These are phyloP conservation scores for Citrus inodora DNA, from an alignment of 345 rosid species.

Conservation along the genomic window DNA sequence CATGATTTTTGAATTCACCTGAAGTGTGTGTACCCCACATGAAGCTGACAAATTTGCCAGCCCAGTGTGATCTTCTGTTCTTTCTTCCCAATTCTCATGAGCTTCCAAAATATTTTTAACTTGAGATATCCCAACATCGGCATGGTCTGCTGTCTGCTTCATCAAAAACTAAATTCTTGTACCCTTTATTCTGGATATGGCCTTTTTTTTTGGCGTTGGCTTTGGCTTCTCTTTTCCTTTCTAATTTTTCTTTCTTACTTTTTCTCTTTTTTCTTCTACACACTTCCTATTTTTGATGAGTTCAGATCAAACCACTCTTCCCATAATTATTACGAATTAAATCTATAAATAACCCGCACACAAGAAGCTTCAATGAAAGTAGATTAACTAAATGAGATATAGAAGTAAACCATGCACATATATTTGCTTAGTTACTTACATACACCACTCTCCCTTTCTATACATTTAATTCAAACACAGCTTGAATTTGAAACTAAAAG, in stretches of 20 bases:
- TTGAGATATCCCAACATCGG: neutral
- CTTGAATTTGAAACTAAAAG: slow-evolving; percentile 1
- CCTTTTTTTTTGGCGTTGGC: neutral
- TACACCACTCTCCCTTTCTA: slow-evolving; percentile 5
- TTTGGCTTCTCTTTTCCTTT: neutral
- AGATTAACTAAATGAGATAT: neutral
- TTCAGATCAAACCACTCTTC: slow-evolving; percentile 16
- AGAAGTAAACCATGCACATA: neutral
- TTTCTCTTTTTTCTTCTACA: slow-evolving; percentile 28
- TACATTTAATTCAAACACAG: slow-evolving; percentile 15
- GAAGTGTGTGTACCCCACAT: slow-evolving; percentile 1
- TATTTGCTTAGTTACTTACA: slow-evolving; percentile 6
- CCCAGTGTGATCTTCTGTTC: neutral
- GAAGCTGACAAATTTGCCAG: neutral
- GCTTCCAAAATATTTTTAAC: neutral
- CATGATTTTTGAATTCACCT: neutral
- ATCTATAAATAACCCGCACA: neutral
- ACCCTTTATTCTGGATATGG: slow-evolving; percentile 10
- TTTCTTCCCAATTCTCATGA: neutral
- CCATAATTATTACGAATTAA: neutral
- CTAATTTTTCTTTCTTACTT: slow-evolving; percentile 2
- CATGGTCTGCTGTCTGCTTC: slow-evolving; percentile 23
- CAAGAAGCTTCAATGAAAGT: neutral
- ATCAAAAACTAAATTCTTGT: neutral
- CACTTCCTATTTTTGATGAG: slow-evolving; percentile 25